Evolutionary conservation across 2,329 filamentous ascomycete species (phyloP).

Genomic region (Didymella lethalis): DNA sequence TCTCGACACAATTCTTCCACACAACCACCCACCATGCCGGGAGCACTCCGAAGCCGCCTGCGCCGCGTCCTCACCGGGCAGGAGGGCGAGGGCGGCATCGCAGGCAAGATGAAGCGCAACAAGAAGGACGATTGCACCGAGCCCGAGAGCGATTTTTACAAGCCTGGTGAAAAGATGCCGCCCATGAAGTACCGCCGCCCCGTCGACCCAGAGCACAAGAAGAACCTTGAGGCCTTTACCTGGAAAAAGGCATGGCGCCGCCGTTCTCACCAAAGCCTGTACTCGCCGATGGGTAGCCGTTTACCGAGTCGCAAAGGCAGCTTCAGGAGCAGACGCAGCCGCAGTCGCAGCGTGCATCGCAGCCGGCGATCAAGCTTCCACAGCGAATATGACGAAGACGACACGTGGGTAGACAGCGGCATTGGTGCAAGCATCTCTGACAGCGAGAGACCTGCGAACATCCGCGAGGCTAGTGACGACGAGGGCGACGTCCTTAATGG

Average conservation of each 20-base stretch:
- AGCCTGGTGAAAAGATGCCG: slow-evolving; percentile 61
- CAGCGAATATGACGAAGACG: slow-evolving; percentile 43
- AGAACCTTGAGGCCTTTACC: slow-evolving; percentile 57
- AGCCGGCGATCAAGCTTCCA: slow-evolving; percentile 49
- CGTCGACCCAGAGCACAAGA: slow-evolving; percentile 60
- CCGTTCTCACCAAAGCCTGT: slow-evolving; percentile 55
- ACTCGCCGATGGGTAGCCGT: slow-evolving; percentile 60
- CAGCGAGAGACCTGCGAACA: slow-evolving; percentile 43
- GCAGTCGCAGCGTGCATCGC: slow-evolving; percentile 39
- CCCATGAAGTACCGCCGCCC: slow-evolving; percentile 59
- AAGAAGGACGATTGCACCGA: slow-evolving; percentile 44
- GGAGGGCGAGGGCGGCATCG: slow-evolving; percentile 33
- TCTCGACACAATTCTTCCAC: slow-evolving; percentile 4
- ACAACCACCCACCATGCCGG: slow-evolving; percentile 49
- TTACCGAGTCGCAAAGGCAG: slow-evolving; percentile 53
- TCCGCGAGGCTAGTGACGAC: slow-evolving; percentile 56
- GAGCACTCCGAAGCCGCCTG: slow-evolving; percentile 55
- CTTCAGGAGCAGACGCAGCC: slow-evolving; percentile 41
- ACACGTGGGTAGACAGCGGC: slow-evolving; percentile 49
- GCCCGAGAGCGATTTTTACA: slow-evolving; percentile 57
- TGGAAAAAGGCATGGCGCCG: slow-evolving; percentile 58
- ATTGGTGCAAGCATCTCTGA: slow-evolving; percentile 46
- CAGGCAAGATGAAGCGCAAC: slow-evolving; percentile 37
- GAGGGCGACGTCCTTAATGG: slow-evolving; percentile 57
- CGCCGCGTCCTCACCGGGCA: slow-evolving; percentile 54